Evolutionary conservation across 2,329 filamentous ascomycete species (phyloP).

Genomic region (Aureobasidium musti): DNA sequence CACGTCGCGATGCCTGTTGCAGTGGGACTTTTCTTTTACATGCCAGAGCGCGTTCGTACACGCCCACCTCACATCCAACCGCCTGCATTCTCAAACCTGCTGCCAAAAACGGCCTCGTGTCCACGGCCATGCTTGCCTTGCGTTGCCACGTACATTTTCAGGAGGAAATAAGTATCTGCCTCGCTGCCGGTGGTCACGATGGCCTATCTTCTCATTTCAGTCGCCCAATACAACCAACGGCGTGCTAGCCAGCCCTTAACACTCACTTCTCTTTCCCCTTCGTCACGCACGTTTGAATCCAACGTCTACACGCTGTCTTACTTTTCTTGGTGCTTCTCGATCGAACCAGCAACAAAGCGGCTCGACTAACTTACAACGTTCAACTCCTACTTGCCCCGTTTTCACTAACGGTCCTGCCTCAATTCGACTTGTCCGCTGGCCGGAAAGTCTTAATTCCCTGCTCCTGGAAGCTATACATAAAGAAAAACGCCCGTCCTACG

Average conservation of each 20-base stretch:
- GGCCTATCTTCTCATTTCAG: constrained; percentile 25
- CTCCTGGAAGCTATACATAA: constrained; percentile 31
- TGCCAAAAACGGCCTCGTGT: constrained; percentile 28
- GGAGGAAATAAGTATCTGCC: constrained; percentile 30
- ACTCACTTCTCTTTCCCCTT: constrained; percentile 21
- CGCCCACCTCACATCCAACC: constrained; percentile 23
- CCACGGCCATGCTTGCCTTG: constrained; percentile 22
- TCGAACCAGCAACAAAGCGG: constrained; percentile 29
- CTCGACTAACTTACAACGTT: constrained; percentile 27
- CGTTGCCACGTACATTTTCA: constrained; percentile 25
- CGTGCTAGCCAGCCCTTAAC: constrained; percentile 25
- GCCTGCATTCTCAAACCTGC: constrained; percentile 27
- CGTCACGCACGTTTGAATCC: constrained; percentile 27
- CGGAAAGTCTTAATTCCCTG: constrained; percentile 37
- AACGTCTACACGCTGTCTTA: constrained; percentile 29
- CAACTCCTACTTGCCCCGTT: constrained; percentile 27
- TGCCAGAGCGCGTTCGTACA: constrained; percentile 27
- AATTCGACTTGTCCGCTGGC: constrained; percentile 39
- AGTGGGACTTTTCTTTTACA: constrained; percentile 8
- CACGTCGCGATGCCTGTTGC: constrained; percentile 9
- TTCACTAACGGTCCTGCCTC: constrained; percentile 29
- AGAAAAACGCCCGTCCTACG: constrained; percentile 36
- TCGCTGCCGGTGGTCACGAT: constrained; percentile 27
- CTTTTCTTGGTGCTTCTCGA: constrained; percentile 29
- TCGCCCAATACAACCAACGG: constrained; percentile 30